Base-by-base conservation (phyloP, 75 land plant species). In the Isoetes taiwanensis region DNA sequence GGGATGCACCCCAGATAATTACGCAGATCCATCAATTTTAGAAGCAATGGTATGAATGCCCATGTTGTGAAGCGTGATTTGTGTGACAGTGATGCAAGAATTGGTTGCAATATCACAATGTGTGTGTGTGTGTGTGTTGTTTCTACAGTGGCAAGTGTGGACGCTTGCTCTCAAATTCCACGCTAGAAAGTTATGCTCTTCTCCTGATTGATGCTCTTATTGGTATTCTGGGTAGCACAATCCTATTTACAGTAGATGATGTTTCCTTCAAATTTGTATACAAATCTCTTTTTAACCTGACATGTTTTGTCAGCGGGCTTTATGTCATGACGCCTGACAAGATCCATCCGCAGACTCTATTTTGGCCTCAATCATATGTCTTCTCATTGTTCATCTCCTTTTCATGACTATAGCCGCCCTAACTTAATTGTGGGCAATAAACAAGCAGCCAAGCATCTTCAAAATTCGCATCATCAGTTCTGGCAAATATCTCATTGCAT, bases 1-100 rank as follows among this genome's bases (percentile, higher is more conserved):
- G 97, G 97, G 8, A 83, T 78, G 94, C 97, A 91, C 57, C 73
- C 71, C 37, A 88, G 97, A 91, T 72, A 91, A 91, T 57, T 80
- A 91, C 68, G 86, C 82, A 0, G 97, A 83, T 39, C 76, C 82
- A 2, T 71, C 95, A 16, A 86, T 91, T 34, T 69, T 91, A 38
- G 80, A 74, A 69, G 85, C 72, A 8, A 83, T 91, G 85, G 88
- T 91, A 91, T 72, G 78, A 90, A 90, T 63, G 87, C 88, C 9
- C 83, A 77, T 70, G 85, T 91, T 28, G 94, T 86, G 28, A 83
- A 79, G 63, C 63, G 97, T 20, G 81, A 81, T 59, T 35, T 73
- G 0, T 25, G 70, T n/a, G 2, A 86, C 83, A 19, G 82, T 78
- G 58, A 78, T 91, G 67, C 80, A 34, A 25, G 93, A 86, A 34